A percentile compares a stretch with the other conserved stretches of the same genome.
phyloP scores from a whole-genome alignment of 2,329 filamentous ascomycete genomes.

The Aspergillus hiratsukae region DNA sequence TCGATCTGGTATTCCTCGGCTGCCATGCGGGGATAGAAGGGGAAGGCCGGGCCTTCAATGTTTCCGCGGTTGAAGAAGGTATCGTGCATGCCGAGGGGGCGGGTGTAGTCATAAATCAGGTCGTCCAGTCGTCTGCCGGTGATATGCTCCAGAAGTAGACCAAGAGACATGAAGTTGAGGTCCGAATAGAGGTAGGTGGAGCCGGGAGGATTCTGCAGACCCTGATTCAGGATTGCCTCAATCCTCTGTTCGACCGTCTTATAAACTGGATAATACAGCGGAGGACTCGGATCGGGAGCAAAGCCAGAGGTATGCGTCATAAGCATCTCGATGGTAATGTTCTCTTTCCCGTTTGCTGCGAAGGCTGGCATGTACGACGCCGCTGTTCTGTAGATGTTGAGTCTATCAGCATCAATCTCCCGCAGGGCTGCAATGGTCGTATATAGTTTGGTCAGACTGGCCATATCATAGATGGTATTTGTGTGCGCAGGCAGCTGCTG shows the following conservation, averaged over 20 bases:
- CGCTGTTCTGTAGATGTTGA: constrained; percentile 25
- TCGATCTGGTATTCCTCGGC: constrained; percentile 30
- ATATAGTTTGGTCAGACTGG: constrained; percentile 37
- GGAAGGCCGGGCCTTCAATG: constrained; percentile 18
- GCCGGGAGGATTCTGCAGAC: constrained; percentile 23
- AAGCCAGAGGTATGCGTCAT: constrained; percentile 35
- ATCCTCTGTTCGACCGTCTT: constrained; percentile 20
- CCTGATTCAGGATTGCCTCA: constrained; percentile 23
- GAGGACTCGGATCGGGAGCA: constrained; percentile 23
- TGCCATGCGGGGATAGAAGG: constrained; percentile 24
- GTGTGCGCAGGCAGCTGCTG: constrained; percentile 25
- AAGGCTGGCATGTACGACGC: constrained; percentile 30
- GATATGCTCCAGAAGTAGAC: constrained; percentile 26
- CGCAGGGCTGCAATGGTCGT: constrained; percentile 32
- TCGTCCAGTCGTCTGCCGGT: constrained; percentile 22
- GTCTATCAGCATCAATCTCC: constrained; percentile 22
- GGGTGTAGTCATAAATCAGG: constrained; percentile 22
- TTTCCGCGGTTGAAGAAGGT: constrained; percentile 35
- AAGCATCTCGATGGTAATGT: constrained; percentile 31
- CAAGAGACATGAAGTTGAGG: constrained; percentile 33
- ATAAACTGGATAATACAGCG: constrained; percentile 20
- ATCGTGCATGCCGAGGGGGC: constrained; percentile 23
- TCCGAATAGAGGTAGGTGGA: constrained; percentile 32
- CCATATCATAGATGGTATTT: constrained; percentile 39
- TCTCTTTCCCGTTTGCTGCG: constrained; percentile 28